Conservation (phyloP, 1,284 basidiomycete genomes). For the Cryptococcus sp. region DNA sequence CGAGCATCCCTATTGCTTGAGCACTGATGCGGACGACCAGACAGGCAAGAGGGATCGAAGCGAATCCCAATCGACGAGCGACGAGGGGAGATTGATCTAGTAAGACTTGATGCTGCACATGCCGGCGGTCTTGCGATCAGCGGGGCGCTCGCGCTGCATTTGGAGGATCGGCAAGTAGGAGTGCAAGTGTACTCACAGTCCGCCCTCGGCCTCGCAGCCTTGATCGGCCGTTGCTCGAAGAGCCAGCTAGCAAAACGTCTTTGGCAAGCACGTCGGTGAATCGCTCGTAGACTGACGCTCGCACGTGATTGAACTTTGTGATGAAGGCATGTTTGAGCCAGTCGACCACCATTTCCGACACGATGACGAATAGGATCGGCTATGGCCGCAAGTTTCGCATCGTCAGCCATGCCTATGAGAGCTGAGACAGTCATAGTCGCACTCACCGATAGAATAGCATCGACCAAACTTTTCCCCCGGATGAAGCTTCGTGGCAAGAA, state of each 20-base stretch:
- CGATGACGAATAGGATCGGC: constrained; percentile 88
- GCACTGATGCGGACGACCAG: constrained; percentile 84
- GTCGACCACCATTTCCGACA: constrained; percentile 93
- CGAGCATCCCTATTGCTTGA: constrained; percentile 71
- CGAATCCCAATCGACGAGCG: constrained; percentile 89
- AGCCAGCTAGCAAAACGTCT: constrained; percentile 81
- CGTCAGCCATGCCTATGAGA: constrained; percentile 53
- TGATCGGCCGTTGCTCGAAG: constrained; percentile 20
- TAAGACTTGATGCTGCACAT: constrained; percentile 66
- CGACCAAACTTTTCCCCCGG: constrained; percentile 68
- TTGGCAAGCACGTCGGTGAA: constrained; percentile 96
- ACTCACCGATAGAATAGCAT: constrained; percentile 84
- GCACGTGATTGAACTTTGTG: constrained; percentile 93
- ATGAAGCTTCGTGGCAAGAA: constrained; percentile 84
- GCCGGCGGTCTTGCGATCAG: background rate
- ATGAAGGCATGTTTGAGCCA: constrained; percentile 99
- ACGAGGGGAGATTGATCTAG: constrained; percentile 96
- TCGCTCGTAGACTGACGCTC: constrained; percentile 91
- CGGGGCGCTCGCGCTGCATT: background rate
- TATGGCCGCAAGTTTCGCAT: constrained; percentile 44
- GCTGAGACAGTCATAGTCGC: background rate
- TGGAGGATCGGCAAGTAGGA: background rate
- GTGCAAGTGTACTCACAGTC: constrained; percentile 61
- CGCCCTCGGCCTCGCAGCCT: constrained; percentile 56
- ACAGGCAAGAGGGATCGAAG: constrained; percentile 87